These are phyloP conservation scores for Mycena galopus DNA, from an alignment of 768 basidiomycete genomes.

Conservation along the genomic window DNA sequence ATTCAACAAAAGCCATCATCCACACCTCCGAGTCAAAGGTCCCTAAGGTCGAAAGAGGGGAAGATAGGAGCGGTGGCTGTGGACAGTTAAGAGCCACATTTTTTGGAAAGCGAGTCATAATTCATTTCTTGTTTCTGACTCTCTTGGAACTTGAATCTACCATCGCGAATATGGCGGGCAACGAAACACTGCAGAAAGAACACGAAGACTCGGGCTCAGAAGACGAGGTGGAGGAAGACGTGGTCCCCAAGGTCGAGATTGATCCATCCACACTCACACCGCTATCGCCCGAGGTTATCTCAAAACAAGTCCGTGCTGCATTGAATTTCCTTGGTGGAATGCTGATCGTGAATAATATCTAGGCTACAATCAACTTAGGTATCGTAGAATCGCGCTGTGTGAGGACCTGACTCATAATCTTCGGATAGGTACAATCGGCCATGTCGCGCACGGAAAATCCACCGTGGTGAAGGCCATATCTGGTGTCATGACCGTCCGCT, in stretches of 20 bases:
- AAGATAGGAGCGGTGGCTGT: too few species aligned
- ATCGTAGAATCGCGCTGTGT: constrained; percentile 8
- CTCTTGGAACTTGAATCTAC: background rate
- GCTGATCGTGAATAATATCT: constrained; percentile 22
- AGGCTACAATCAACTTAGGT: constrained; percentile 98
- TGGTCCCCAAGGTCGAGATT: constrained; percentile 76
- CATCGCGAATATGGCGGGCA: constrained; percentile 66
- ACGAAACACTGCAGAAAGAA: constrained; percentile 75
- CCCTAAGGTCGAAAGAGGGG: too few species aligned
- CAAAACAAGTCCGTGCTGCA: constrained; percentile 78
- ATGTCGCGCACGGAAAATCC: constrained; percentile 98
- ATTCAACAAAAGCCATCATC: too few species aligned
- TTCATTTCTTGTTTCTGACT: background rate
- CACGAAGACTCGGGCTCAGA: constrained; percentile 81
- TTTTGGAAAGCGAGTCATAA: background rate
- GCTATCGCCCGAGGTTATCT: constrained; percentile 90
- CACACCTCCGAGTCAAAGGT: too few species aligned
- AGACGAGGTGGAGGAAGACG: constrained; percentile 65
- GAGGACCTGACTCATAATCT: background rate
- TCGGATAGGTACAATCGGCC: constrained; percentile 90
- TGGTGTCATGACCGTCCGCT: constrained; percentile 97
- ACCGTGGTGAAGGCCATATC: constrained; percentile 99
- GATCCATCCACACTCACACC: constrained; percentile 89
- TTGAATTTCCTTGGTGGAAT: background rate
- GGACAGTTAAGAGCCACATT: too few species aligned